A percentile compares a stretch with the other conserved stretches of the same genome.
These are phyloP conservation scores for Sporothrix brunneoviolacea DNA, from an alignment of 2,329 filamentous ascomycete genomes.

Conservation along the genomic window DNA sequence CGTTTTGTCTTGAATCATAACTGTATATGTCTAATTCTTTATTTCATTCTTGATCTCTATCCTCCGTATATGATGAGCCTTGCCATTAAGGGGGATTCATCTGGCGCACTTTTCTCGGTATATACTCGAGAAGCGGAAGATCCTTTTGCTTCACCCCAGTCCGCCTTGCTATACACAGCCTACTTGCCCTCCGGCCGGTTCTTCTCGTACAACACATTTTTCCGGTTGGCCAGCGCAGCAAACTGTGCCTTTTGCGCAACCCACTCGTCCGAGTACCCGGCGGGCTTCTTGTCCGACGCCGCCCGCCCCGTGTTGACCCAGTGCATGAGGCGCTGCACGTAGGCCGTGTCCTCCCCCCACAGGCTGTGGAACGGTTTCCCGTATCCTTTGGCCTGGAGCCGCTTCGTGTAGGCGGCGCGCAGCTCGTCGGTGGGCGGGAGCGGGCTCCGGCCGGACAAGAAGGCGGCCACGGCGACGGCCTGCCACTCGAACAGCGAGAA, in stretches of 20 bases:
- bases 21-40: too few species aligned
- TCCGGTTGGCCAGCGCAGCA: neutral
- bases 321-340: conserved; percentile 21
- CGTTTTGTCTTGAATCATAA: too few species aligned
- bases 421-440: conserved; percentile 40
- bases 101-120: too few species aligned
- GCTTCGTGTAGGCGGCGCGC: conserved; percentile 27
- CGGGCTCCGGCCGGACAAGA: conserved; percentile 43
- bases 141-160: neutral
- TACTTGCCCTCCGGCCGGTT: neutral
- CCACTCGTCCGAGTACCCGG: conserved; percentile 7
- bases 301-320: conserved; percentile 20
- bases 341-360: conserved; percentile 20
- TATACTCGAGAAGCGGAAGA: too few species aligned
- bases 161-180: too few species aligned
- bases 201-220: conserved; percentile 3
- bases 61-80: too few species aligned
- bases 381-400: conserved; percentile 26
- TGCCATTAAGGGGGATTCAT: too few species aligned
- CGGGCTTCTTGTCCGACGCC: neutral
- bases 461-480: conserved; percentile 52
- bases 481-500: conserved; percentile 68
- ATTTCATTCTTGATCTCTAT: too few species aligned
- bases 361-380: conserved; percentile 34
- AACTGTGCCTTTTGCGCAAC: conserved; percentile 1